Evolutionary conservation across 257 asterid genomes (phyloP), one percentile per base, ranked within the genome.

Genomic region (Penstemon eatonii): DNA sequence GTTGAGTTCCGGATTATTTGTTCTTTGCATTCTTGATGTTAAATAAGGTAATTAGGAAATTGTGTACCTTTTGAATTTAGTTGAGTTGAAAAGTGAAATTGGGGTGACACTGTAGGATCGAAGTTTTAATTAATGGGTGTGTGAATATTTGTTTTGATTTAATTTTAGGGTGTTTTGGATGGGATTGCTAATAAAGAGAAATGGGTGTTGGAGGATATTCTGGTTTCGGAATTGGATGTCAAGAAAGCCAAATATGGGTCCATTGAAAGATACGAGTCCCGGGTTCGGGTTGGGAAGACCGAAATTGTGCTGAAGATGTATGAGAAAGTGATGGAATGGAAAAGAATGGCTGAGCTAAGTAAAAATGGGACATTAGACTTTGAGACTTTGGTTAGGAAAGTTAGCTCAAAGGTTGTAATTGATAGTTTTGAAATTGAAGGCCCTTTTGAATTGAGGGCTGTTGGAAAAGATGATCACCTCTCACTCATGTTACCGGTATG

Each of bases 401-500:
- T 83, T 73, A 84, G 80, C 60, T 71, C 91, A 10, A 76, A 73
- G 7, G 75, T 81, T 15, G 73, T 79, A 36, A 71, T 89, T 66
- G 87, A 79, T 61, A 77, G 79, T 52, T 69, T 87, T 58, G 76
- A 76, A 83, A 72, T 89, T 40, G 86, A 79, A 64, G 96, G 98
- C 52, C 96, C 98, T 58, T 80, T 80, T 39, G 95, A 83, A 49
- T 69, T 92, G 79, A 73, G 73, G 47, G 85, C 79, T 59, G 65
- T 63, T 18, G 80, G 96, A 76, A 76, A 64, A 10, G 77, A 76
- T 64, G 85, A 84, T 79, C 75, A 63, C 50, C 80, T 92, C 66
- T 73, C 82, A 3, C 84, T 92, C 8, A 5, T 40, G 60, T 76
- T 89, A 75, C 95, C 96, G 68, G 98, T 92, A 87, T 5, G 73